phyloP scores from a whole-genome alignment of 352 stramenopile genomes.

The Phytopythium helicoides region DNA sequence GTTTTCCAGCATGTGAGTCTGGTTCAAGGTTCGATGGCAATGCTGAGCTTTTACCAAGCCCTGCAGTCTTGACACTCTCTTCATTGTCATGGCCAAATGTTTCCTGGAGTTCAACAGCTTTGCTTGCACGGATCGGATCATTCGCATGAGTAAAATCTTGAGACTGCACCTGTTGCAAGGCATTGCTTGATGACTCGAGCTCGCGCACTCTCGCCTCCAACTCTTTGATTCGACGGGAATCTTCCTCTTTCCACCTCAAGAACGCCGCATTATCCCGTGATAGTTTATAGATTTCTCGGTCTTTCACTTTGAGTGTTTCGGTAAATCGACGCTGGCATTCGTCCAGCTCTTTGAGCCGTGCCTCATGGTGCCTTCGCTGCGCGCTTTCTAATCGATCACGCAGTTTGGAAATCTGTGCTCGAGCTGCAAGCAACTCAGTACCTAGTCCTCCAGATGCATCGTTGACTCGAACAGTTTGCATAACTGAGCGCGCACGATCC shows the following conservation, averaged over 20 bases:
- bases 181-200: constrained; percentile 15
- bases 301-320: constrained; percentile 55
- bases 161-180: neutral
- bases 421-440: constrained; percentile 55
- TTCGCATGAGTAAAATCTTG: too few species aligned
- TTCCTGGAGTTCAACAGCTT: too few species aligned
- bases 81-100: too few species aligned
- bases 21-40: too few species aligned
- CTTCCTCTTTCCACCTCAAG: constrained; percentile 57
- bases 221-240: constrained; percentile 46
- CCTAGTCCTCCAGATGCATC: constrained; percentile 21
- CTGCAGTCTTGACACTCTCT: too few species aligned
- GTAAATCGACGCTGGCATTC: constrained; percentile 41
- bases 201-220: constrained; percentile 47
- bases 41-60: too few species aligned
- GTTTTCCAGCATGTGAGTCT: neutral
- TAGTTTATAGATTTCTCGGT: constrained; percentile 56
- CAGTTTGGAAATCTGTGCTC: constrained; percentile 57
- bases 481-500: constrained; percentile 64
- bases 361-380: constrained; percentile 43
- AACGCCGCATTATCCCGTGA: constrained; percentile 61
- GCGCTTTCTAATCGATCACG: constrained; percentile 46
- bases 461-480: constrained; percentile 75
- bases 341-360: constrained; percentile 57
- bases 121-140: too few species aligned